Evolutionary conservation across 345 rosid species (phyloP).

Genomic region (Toxicodendron radicans): DNA sequence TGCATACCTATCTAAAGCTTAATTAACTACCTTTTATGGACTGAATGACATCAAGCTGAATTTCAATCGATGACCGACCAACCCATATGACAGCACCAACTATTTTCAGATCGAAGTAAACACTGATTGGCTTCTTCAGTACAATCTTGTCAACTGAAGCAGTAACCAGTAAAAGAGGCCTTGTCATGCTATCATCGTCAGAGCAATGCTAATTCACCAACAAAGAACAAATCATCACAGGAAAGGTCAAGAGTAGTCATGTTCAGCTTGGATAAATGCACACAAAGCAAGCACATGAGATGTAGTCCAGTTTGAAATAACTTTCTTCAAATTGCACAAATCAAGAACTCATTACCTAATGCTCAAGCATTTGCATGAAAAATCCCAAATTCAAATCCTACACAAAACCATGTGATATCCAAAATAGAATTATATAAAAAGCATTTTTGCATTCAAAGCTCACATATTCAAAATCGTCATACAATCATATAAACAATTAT

Average conservation of each 20-base stretch:
- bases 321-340: slow-evolving; percentile 2
- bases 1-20: background rate
- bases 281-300: background rate
- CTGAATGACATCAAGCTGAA: slow-evolving; percentile 78
- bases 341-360: background rate
- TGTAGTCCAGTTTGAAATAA: background rate
- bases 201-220: slow-evolving; percentile 61
- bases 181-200: slow-evolving; percentile 73
- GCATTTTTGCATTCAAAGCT: slow-evolving; percentile 1
- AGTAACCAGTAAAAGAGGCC: slow-evolving; percentile 81
- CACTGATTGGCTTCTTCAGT: slow-evolving; percentile 70
- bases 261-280: background rate
- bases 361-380: background rate
- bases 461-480: background rate
- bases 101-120: slow-evolving; percentile 62
- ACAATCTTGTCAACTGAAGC: slow-evolving; percentile 88
- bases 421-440: too few species aligned
- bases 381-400: background rate
- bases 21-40: slow-evolving; percentile 35
- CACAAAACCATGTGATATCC: background rate
- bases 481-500: background rate
- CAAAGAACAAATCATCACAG: slow-evolving; percentile 15
- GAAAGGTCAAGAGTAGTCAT: background rate
- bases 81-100: slow-evolving; percentile 85
- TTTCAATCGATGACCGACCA: slow-evolving; percentile 80